Percentiles rank a stretch among this genome's conserved stretches.
Conservation (phyloP, 306 rosid genomes). For the Cicer judaicum region DNA sequence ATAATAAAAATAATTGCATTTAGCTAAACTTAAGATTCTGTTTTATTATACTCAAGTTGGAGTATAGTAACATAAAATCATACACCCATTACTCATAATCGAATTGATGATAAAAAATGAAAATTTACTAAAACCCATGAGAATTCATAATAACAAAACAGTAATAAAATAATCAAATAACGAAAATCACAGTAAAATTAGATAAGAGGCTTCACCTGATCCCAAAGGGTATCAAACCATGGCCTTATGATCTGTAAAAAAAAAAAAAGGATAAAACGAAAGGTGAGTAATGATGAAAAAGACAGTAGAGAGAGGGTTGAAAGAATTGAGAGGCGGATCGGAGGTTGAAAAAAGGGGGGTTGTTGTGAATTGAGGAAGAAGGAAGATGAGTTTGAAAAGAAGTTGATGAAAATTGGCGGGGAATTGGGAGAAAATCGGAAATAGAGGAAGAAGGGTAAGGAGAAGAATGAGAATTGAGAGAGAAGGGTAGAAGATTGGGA, state of each 20-base stretch:
- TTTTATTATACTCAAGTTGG: slow-evolving; percentile 7
- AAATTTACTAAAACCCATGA: slow-evolving; percentile 14
- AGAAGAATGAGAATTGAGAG: slow-evolving; percentile 60
- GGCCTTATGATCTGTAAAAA: too few species aligned
- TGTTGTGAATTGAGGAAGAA: slow-evolving; percentile 31
- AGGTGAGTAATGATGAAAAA: too few species aligned
- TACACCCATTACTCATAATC: slow-evolving; percentile 3
- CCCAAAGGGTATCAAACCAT: background rate
- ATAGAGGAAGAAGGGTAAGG: slow-evolving; percentile 65
- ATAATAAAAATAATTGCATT: slow-evolving; percentile 15
- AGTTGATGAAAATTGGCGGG: slow-evolving; percentile 76
- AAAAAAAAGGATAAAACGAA: too few species aligned
- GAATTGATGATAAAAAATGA: slow-evolving; percentile 16
- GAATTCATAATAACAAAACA: background rate
- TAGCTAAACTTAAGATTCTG: slow-evolving; percentile 25
- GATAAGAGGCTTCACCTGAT: background rate
- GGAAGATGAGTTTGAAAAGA: slow-evolving; percentile 58
- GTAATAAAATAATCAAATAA: background rate
- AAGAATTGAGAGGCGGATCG: slow-evolving; percentile 32
- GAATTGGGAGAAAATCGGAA: slow-evolving; percentile 80
- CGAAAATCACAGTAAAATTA: background rate
- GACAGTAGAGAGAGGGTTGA: too few species aligned
- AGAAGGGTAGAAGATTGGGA: slow-evolving; percentile 69
- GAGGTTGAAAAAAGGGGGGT: slow-evolving; percentile 24
- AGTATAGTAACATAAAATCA: slow-evolving; percentile 35